Percentiles rank a stretch among this genome's conserved stretches.
phyloP scores from a whole-genome alignment of 2,329 filamentous ascomycete species.

The Aspergillus neotritici region DNA sequence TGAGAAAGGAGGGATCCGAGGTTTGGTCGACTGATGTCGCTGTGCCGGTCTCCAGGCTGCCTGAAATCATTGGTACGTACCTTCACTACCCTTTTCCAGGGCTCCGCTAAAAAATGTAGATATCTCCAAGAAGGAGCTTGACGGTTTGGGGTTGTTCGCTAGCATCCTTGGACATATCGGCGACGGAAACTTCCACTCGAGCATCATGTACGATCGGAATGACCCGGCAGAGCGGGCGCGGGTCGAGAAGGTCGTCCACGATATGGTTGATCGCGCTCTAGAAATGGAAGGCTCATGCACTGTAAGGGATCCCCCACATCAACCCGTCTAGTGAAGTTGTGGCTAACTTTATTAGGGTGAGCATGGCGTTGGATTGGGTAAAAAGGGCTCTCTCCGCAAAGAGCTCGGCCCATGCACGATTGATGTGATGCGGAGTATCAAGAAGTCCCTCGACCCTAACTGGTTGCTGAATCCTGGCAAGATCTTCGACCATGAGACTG shows the following conservation, averaged over 20 bases:
- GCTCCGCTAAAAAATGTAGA: slow-evolving; percentile 47
- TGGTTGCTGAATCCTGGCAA: slow-evolving; percentile 93
- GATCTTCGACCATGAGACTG: slow-evolving; percentile 63
- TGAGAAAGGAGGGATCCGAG: slow-evolving; percentile 51
- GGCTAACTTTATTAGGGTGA: slow-evolving; percentile 52
- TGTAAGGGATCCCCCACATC: slow-evolving; percentile 24
- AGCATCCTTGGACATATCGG: slow-evolving; percentile 86
- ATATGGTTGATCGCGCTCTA: slow-evolving; percentile 84
- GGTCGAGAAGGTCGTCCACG: slow-evolving; percentile 75
- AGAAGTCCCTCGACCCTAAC: slow-evolving; percentile 72
- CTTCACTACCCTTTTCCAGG: too few relatives aligned
- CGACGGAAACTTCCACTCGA: slow-evolving; percentile 91
- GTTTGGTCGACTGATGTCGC: slow-evolving; percentile 60
- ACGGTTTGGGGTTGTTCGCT: slow-evolving; percentile 77
- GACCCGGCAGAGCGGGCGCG: slow-evolving; percentile 65
- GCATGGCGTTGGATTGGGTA: slow-evolving; percentile 78
- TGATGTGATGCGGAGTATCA: slow-evolving; percentile 77
- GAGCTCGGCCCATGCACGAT: slow-evolving; percentile 78
- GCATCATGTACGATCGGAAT: slow-evolving; percentile 76
- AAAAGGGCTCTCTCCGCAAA: slow-evolving; percentile 71
- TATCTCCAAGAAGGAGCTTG: slow-evolving; percentile 81
- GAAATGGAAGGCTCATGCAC: slow-evolving; percentile 94
- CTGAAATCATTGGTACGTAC: slow-evolving; percentile 54
- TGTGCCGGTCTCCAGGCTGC: slow-evolving; percentile 55
- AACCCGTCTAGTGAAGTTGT: neutral